phyloP scores from a whole-genome alignment of 345 rosid species.

The Mercurialis annua region DNA sequence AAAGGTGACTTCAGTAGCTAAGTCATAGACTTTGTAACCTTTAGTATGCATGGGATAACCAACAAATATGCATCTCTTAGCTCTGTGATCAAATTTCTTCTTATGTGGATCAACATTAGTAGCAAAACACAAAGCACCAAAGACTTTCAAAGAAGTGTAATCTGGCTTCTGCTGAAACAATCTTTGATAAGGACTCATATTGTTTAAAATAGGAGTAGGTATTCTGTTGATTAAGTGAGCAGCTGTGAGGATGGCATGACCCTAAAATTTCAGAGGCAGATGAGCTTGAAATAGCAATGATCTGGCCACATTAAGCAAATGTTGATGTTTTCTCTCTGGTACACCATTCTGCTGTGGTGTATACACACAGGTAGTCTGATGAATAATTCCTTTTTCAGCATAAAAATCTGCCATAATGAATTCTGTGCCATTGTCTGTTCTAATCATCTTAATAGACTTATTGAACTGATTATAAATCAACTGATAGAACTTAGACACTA shows the following conservation, averaged over 20 bases:
- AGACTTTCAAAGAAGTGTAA: neutral
- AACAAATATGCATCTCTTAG: no score
- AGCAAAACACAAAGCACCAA: neutral
- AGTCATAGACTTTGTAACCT: no score
- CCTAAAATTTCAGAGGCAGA: neutral
- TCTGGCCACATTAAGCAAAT: neutral
- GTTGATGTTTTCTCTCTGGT: neutral
- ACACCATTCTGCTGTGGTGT: neutral
- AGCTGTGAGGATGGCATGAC: neutral
- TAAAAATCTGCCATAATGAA: neutral
- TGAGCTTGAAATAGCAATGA: neutral
- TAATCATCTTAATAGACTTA: no score
- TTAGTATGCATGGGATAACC: no score
- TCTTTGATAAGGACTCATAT: no score
- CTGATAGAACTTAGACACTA: neutral
- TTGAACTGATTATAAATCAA: neutral
- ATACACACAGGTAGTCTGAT: neutral
- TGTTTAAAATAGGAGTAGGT: neutral
- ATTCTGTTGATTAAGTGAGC: neutral
- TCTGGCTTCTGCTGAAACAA: neutral
- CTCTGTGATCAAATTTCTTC: no score
- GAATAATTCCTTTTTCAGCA: neutral
- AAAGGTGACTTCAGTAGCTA: no score
- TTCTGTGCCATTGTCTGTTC: neutral
- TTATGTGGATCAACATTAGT: neutral